A percentile compares a stretch with the other conserved stretches of the same genome.
phyloP scores from a whole-genome alignment of 1,284 basidiomycete species.

The Rhodotorula sp. region DNA sequence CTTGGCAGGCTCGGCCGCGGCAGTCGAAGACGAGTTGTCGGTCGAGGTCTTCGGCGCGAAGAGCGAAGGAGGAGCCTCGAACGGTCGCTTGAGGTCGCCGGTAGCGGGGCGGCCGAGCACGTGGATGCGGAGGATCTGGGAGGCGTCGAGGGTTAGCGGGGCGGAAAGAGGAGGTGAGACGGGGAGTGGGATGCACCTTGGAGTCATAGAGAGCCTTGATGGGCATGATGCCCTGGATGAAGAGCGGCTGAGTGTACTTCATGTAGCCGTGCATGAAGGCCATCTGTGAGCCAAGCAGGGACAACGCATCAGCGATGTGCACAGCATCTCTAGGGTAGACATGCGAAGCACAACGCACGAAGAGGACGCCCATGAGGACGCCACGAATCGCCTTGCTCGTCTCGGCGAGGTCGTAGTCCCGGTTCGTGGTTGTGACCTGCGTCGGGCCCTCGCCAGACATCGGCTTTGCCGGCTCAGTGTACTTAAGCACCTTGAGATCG shows the following conservation, averaged over 20 bases:
- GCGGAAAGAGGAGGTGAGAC: background rate
- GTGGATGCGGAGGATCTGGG: constrained; percentile 63
- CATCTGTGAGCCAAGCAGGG: constrained; percentile 41
- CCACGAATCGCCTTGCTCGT: constrained; percentile 74
- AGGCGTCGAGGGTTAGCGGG: background rate
- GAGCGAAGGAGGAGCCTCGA: constrained; percentile 69
- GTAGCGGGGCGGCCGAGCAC: constrained; percentile 71
- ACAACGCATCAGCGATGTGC: too few relatives aligned
- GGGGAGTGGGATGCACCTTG: constrained; percentile 54
- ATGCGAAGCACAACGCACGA: constrained; percentile 45
- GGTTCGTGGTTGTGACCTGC: constrained; percentile 85
- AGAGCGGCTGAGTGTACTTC: constrained; percentile 84
- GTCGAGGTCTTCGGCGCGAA: constrained; percentile 79
- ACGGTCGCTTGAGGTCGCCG: constrained; percentile 87
- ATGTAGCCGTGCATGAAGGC: constrained; percentile 80
- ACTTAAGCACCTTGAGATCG: constrained; percentile 92
- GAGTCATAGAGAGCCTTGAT: constrained; percentile 81
- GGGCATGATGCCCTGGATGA: constrained; percentile 86
- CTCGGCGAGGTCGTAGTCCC: constrained; percentile 89
- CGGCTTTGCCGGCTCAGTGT: constrained; percentile 57
- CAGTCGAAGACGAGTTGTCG: constrained; percentile 61
- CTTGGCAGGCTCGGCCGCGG: constrained; percentile 58
- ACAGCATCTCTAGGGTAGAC: too few relatives aligned
- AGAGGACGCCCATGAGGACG: constrained; percentile 49
- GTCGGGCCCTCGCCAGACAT: constrained; percentile 57